Conservation (phyloP, 2,329 filamentous ascomycete species). For the Alternaria consortialis region DNA sequence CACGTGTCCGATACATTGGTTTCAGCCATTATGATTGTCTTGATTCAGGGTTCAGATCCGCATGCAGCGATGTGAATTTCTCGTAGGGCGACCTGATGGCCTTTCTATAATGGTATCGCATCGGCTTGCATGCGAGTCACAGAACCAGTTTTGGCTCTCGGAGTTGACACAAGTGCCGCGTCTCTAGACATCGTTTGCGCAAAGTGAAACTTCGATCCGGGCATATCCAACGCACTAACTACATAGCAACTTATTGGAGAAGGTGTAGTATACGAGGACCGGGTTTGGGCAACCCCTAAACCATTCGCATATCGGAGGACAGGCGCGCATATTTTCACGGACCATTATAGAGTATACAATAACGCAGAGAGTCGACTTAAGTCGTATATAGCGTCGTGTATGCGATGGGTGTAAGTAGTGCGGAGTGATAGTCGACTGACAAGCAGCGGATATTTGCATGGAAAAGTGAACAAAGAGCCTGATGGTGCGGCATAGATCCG, state of each 20-base stretch:
- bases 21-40: neutral
- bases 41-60: neutral
- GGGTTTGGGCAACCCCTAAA: constrained; percentile 1
- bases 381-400: neutral
- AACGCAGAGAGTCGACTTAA: neutral
- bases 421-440: neutral
- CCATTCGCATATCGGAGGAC: constrained; percentile 4
- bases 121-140: constrained; percentile 3
- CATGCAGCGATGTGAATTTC: constrained; percentile 1
- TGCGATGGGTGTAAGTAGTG: neutral
- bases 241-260: constrained; percentile 10
- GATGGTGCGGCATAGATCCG: neutral
- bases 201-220: neutral
- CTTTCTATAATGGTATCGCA: constrained; percentile 2
- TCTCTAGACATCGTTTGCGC: neutral
- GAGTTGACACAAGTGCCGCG: constrained; percentile 4
- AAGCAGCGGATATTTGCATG: neutral
- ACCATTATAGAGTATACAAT: neutral
- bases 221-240: constrained; percentile 4
- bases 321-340: neutral
- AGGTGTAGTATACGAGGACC: constrained; percentile 4
- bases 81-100: neutral
- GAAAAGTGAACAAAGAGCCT: neutral
- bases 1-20: neutral
- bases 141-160: constrained; percentile 6